These are phyloP conservation scores for Cenococcum geophilum DNA, from an alignment of 495 filamentous ascomycete species.

Conservation along the genomic window DNA sequence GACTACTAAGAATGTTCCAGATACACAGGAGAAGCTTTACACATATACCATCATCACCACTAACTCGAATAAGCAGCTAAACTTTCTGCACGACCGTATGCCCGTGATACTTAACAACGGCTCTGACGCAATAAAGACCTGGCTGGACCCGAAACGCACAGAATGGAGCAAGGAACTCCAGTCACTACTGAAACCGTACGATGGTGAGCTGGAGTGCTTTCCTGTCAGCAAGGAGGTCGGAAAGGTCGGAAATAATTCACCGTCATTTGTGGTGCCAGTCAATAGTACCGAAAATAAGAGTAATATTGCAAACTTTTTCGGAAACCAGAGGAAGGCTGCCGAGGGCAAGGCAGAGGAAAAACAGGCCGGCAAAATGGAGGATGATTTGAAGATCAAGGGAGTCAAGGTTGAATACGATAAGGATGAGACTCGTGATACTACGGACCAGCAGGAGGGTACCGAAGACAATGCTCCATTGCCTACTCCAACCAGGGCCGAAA, in stretches of 20 bases:
- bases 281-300: conserved; percentile 78
- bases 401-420: conserved; percentile 37
- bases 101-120: conserved; percentile 82
- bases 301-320: conserved; percentile 92
- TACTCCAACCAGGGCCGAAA: conserved; percentile 27
- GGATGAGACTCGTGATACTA: conserved; percentile 40
- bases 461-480: conserved; percentile 49
- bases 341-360: conserved; percentile 27
- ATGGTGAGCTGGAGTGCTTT: conserved; percentile 77
- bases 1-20: conserved; percentile 24
- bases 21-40: conserved; percentile 60
- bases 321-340: conserved; percentile 45
- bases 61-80: conserved; percentile 66
- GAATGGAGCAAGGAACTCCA: conserved; percentile 79
- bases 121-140: conserved; percentile 61
- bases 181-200: conserved; percentile 64
- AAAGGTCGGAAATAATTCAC: conserved; percentile 90
- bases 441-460: conserved; percentile 38
- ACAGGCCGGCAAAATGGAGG: conserved; percentile 19
- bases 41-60: conserved; percentile 94
- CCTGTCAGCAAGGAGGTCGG: conserved; percentile 83
- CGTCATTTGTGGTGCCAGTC: conserved; percentile 73
- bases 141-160: conserved; percentile 67
- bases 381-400: conserved; percentile 28
- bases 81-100: conserved; percentile 90